Conservation (phyloP, 306 rosid species). For the Gastrolobium bilobum region DNA sequence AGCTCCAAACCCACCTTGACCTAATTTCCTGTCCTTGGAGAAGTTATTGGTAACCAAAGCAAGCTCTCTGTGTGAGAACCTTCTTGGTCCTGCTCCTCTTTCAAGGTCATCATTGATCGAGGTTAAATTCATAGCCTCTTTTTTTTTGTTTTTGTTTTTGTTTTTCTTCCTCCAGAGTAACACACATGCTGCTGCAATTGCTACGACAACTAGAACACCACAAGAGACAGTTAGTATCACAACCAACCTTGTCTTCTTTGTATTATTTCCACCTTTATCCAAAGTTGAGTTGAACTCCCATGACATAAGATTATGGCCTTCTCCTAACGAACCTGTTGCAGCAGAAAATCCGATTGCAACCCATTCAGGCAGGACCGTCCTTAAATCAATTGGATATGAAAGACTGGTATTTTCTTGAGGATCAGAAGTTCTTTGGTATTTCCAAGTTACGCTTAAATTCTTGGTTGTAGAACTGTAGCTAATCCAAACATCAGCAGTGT, state of each 20-base stretch:
- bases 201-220: conserved; percentile 28
- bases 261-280: not conserved
- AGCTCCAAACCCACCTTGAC: no score
- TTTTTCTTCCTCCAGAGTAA: not conserved
- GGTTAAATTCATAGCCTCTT: not conserved
- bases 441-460: conserved; percentile 49
- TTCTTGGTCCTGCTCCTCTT: no score
- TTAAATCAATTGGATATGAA: conserved; percentile 35
- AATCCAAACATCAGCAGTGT: no score
- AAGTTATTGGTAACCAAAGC: no score
- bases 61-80: no score
- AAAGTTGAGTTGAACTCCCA: conserved; percentile 53
- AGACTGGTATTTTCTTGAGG: conserved; percentile 29
- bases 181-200: not conserved
- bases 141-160: no score
- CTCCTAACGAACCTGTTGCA: not conserved
- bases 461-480: no score
- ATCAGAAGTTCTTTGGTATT: not conserved
- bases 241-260: not conserved
- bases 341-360: conserved; percentile 48
- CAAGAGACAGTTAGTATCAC: not conserved
- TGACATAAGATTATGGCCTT: conserved; percentile 15
- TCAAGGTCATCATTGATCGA: no score
- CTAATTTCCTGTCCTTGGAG: no score
- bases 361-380: conserved; percentile 46